These are phyloP conservation scores for Boletus rufocinnamomeus DNA, from an alignment of 768 basidiomycete species.

Conservation along the genomic window DNA sequence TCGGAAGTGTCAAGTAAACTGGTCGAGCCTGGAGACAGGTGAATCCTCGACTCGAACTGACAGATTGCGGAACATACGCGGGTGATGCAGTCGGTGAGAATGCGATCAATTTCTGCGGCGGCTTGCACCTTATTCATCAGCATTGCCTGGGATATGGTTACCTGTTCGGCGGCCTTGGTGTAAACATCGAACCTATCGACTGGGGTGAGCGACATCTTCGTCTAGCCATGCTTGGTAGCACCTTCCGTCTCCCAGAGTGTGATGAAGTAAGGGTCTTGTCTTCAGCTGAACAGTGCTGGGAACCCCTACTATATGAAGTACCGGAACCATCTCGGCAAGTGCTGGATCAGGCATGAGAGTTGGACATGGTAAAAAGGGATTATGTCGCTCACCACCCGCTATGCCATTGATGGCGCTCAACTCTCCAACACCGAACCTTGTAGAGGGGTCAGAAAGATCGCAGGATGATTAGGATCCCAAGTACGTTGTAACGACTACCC, in stretches of 20 bases:
- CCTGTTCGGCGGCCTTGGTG: conserved; percentile 68
- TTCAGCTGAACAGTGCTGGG: conserved; percentile 77
- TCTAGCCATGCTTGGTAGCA: conserved; percentile 20
- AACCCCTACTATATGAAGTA: conserved; percentile 85
- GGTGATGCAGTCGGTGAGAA: conserved; percentile 69
- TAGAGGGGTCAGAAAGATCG: neutral
- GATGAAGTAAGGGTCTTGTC: conserved; percentile 75
- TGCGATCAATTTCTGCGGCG: conserved; percentile 72
- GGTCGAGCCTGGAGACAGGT: conserved; percentile 62
- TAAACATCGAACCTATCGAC: conserved; percentile 76
- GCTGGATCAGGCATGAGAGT: conserved; percentile 40
- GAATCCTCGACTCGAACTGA: neutral
- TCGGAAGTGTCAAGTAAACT: conserved; percentile 85
- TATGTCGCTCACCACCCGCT: conserved; percentile 57
- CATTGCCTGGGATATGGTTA: conserved; percentile 68
- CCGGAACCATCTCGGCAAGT: conserved; percentile 86
- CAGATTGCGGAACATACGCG: conserved; percentile 37
- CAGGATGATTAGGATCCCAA: conserved; percentile 6
- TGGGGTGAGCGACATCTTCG: neutral
- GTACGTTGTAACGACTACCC: conserved; percentile 80
- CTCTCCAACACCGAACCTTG: conserved; percentile 91
- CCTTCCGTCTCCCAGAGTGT: conserved; percentile 86
- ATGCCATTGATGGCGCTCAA: conserved; percentile 85
- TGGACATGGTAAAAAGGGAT: neutral
- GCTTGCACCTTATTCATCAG: conserved; percentile 57